These are phyloP conservation scores for Malassezia globosa DNA, from an alignment of 1,284 basidiomycete species.

Conservation along the genomic window DNA sequence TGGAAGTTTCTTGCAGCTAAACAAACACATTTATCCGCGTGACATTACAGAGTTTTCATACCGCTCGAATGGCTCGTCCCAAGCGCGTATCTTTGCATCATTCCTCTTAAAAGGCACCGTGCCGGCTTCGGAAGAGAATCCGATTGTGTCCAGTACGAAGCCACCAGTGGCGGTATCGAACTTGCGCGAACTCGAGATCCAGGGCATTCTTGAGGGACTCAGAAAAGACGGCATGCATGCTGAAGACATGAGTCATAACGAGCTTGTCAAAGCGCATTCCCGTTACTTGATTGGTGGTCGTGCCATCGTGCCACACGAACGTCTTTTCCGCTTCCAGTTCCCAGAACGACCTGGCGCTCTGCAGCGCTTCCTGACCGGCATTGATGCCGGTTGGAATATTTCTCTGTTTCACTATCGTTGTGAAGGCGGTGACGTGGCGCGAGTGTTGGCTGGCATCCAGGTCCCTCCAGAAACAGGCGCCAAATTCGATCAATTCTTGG, in stretches of 20 bases:
- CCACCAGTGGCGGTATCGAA: neutral
- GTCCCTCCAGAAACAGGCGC: slow-evolving; percentile 56
- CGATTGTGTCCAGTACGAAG: slow-evolving; percentile 11
- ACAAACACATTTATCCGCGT: slow-evolving; percentile 76
- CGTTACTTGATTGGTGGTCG: slow-evolving; percentile 75
- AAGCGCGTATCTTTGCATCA: slow-evolving; percentile 78
- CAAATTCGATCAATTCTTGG: slow-evolving; percentile 64
- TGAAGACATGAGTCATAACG: slow-evolving; percentile 82
- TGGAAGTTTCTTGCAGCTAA: slow-evolving; percentile 80
- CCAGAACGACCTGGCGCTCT: slow-evolving; percentile 88
- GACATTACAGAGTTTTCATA: slow-evolving; percentile 96
- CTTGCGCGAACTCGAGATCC: slow-evolving; percentile 21
- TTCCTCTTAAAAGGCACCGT: slow-evolving; percentile 59
- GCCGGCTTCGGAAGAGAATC: slow-evolving; percentile 6
- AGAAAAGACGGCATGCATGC: slow-evolving; percentile 62
- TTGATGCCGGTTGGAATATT: slow-evolving; percentile 84
- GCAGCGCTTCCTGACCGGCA: slow-evolving; percentile 60
- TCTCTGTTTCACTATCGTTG: slow-evolving; percentile 95
- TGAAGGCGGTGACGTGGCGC: slow-evolving; percentile 58
- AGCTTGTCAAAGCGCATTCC: slow-evolving; percentile 86
- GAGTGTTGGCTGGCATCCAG: slow-evolving; percentile 70
- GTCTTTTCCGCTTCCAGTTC: slow-evolving; percentile 91
- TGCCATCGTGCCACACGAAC: slow-evolving; percentile 62
- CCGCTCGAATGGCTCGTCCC: slow-evolving; percentile 54
- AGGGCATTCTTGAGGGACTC: slow-evolving; percentile 51